phyloP scores from a whole-genome alignment of 2,329 filamentous ascomycete species.

The Diaporthe aspalathi region DNA sequence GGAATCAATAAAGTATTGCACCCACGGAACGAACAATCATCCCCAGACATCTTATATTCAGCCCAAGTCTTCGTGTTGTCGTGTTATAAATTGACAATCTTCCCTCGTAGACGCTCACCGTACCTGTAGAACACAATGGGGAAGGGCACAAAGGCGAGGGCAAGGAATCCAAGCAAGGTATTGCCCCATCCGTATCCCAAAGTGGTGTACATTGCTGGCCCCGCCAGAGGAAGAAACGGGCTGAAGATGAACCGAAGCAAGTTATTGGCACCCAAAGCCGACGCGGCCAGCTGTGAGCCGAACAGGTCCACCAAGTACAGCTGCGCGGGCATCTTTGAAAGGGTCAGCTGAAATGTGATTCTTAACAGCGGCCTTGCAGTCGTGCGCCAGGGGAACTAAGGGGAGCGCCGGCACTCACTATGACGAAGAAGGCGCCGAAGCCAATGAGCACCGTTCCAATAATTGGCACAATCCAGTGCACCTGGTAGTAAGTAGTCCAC shows the following conservation, averaged over 20 bases:
- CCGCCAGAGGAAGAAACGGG: conserved; percentile 69
- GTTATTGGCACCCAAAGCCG: conserved; percentile 48
- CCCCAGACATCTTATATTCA: not conserved
- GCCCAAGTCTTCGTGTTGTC: no score
- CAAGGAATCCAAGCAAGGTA: conserved; percentile 52
- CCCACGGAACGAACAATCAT: not conserved
- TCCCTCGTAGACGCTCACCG: conserved; percentile 48
- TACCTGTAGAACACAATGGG: conserved; percentile 53
- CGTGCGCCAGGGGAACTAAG: no score
- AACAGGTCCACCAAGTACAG: conserved; percentile 69
- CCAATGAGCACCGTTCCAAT: conserved; percentile 54
- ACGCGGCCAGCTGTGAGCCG: conserved; percentile 48
- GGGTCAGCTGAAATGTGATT: conserved; percentile 47
- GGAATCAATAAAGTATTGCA: no score
- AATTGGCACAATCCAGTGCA: conserved; percentile 62
- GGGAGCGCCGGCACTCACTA: conserved; percentile 46
- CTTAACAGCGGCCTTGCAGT: not conserved
- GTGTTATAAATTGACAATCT: conserved; percentile 11
- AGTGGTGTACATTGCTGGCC: conserved; percentile 44
- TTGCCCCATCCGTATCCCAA: conserved; percentile 43
- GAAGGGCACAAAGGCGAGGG: conserved; percentile 53
- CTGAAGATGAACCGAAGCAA: conserved; percentile 67
- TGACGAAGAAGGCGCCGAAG: conserved; percentile 47
- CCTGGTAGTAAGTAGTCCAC: conserved; percentile 55
- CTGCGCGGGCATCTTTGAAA: conserved; percentile 40